Conservation (phyloP, 176 grass and related monocot species). For the Lolium multiflorum region DNA sequence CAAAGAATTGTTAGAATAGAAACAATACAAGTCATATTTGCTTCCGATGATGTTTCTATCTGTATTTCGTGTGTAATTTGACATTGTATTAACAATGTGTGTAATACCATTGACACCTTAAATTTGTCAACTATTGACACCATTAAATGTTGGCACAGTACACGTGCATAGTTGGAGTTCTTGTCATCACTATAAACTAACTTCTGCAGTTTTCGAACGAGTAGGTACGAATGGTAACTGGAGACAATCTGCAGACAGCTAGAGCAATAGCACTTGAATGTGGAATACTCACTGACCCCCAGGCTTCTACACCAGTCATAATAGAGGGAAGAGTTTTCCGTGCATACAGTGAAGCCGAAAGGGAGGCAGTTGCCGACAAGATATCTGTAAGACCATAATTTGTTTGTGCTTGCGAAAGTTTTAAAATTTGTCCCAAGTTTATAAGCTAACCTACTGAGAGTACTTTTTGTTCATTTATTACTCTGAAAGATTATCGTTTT, state of each 20-base stretch:
- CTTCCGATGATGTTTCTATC: constrained; percentile 2
- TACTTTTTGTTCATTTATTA: constrained; percentile 25
- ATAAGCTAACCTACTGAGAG: not conserved
- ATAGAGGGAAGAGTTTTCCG: constrained; percentile 87
- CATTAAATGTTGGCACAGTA: constrained; percentile 11
- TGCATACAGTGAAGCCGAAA: constrained; percentile 52
- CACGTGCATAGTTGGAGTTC: not conserved
- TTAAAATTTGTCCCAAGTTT: constrained; percentile 26
- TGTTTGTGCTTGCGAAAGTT: constrained; percentile 23
- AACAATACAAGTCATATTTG: constrained; percentile 41
- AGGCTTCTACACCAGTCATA: constrained; percentile 50
- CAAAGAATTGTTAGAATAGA: constrained; percentile 25
- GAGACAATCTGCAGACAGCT: constrained; percentile 95
- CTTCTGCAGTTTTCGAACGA: constrained; percentile 25
- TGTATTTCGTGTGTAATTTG: constrained; percentile 9
- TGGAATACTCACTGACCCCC: constrained; percentile 69
- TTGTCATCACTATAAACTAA: constrained; percentile 25
- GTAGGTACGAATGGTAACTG: constrained; percentile 98
- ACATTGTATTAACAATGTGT: constrained; percentile 7
- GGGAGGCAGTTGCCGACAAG: constrained; percentile 55
- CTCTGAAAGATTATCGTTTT: not conserved
- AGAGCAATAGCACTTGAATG: constrained; percentile 94
- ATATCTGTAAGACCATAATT: constrained; percentile 65
- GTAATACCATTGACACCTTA: not conserved
- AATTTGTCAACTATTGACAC: not conserved